Base-by-base conservation (phyloP, 129 eudicot species). In the Pittosporum tobira region DNA sequence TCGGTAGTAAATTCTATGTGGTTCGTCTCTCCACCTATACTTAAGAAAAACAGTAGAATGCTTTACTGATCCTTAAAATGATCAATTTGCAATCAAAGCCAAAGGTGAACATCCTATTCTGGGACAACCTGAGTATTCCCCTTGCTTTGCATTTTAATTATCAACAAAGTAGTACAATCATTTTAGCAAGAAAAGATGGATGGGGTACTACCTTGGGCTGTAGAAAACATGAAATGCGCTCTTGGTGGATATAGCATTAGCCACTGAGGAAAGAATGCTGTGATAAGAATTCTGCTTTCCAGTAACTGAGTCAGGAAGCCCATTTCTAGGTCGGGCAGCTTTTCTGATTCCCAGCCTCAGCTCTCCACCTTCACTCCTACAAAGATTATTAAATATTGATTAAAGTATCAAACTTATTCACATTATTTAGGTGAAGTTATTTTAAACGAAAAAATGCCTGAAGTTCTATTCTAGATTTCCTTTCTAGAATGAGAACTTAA, bases 311-410 rank as follows among this genome's bases (percentile, higher is more conserved):
- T 84, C 80, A 6, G 95, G 93, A 51, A 89, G 79, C 43, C 71
- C 81, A 50, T 71, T 82, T 85, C 91, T 80, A 28, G 89, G 87
- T 54, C 87, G 78, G 53, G 85, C 69, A 70, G 89, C 94, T 81
- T 94, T 75, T 71, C 89, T 82, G 23, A 81, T 79, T 37, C 94
- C 96, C 48, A 81, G 64, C 69, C 89, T 70, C 61, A 88, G 69
- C 45, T 88, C 87, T 50, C 96, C 96, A 45, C 69, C 80, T 68
- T 88, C 86, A 26, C 94, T 94, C 82, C 96, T 84, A 61, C 68
- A 71, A 54, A 38, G 46, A 16, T 27, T 48, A 71, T 21, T 13
- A 27, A 42, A 67, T 30, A 45, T n/a, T 3, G 51, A 65, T 56
- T n/a, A 5, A 25, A 11, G 13, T 50, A 51, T 11, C n/a, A n/a